Evolutionary conservation across 2,329 filamentous ascomycete species (phyloP), one percentile per base, ranked within the genome.

Genomic region (Dactylellina leptospora): DNA sequence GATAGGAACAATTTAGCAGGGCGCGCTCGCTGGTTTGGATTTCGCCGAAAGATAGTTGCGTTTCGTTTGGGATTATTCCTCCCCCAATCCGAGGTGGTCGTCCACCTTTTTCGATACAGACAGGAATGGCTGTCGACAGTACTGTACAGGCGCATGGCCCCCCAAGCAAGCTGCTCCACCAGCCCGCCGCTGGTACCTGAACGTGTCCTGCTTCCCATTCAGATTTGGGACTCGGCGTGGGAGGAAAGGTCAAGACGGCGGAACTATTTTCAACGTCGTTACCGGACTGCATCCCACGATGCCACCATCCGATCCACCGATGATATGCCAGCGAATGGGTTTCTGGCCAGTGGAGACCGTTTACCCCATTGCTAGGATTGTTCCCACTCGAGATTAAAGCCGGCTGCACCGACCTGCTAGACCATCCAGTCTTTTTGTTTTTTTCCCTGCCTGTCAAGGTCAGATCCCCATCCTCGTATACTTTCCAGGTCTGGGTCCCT

Each of bases 331-430:
- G 38, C 68, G 53, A 72, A 60, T 63, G 48, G 45, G 59, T 64
- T 64, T 72, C 51, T 63, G 59, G 45, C 64, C 59, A 54, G 68
- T 72, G 68, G 68, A 72, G 28, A 72, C 68, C 23, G 27, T 58
- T 72, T 64, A 59, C 53, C 68, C 68, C 59, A 64, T 63, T 30
- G 45, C 68, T 51, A 72, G 68, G 68, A 72, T 72, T 45, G 66
- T 70, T 59, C 68, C 68, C 59, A 64, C 59, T 59, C 38, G 30
- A 72, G 68, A 72, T 72, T 72, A 72, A 72, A 72, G 68, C 68
- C 68, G 68, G 68, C 42, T 64, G 59, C 59, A 59, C 58, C 58
- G 66, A 71, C 66, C 66, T 71, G 45, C 59, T 64, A 59, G 54
- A 47, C 30, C 53, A 25, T 48, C 62, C 48, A 59, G n/a, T 59